Conservation (phyloP, 768 basidiomycete species). For the Gyrodon lividus region DNA sequence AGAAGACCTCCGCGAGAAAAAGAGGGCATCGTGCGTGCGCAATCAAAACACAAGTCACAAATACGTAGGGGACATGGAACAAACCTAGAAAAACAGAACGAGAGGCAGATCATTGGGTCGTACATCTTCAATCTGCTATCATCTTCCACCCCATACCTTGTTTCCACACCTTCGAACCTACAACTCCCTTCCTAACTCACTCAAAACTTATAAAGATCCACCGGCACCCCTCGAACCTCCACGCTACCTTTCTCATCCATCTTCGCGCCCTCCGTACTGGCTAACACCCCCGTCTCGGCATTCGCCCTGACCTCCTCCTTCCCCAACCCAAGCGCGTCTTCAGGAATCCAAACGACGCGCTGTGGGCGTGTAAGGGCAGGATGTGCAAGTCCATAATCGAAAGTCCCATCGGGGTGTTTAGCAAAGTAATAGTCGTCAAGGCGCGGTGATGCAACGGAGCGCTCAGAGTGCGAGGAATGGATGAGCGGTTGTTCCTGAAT, state of each 20-base stretch:
- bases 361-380: constrained; percentile 78
- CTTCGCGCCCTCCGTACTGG: constrained; percentile 46
- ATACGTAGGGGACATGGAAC: background rate
- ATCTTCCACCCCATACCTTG: too few species aligned
- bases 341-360: constrained; percentile 81
- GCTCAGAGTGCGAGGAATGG: background rate
- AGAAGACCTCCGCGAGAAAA: background rate
- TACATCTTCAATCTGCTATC: too few species aligned
- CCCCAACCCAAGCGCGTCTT: constrained; percentile 55
- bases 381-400: constrained; percentile 77
- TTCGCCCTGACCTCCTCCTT: constrained; percentile 61
- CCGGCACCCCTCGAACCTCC: constrained; percentile 16
- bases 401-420: constrained; percentile 23
- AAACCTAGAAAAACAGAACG: background rate
- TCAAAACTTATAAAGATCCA: constrained; percentile 32
- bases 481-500: background rate
- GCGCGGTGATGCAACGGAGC: constrained; percentile 5
- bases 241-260: constrained; percentile 67
- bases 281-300: constrained; percentile 49
- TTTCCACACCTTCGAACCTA: too few species aligned
- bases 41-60: background rate
- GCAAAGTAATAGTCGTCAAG: constrained; percentile 24
- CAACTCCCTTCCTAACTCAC: background rate
- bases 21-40: too few species aligned
- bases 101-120: too few species aligned